Evolutionary conservation across 768 basidiomycete genomes (phyloP), one percentile per base, ranked within the genome.

Genomic region (Kwoniella pini): DNA sequence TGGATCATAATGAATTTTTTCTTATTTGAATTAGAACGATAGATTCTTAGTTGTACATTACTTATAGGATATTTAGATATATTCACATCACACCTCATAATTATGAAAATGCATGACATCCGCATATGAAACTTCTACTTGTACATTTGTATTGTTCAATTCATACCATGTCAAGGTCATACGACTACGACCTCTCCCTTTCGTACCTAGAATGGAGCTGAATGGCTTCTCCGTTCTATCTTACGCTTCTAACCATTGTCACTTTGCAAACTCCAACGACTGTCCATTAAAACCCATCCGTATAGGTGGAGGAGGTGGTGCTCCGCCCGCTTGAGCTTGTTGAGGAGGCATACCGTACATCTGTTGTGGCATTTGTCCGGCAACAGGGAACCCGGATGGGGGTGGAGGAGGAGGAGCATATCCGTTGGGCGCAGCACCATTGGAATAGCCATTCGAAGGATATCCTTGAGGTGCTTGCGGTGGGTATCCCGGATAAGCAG

Each of bases 301-400:
- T 11, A 75, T 58, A 33, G 74, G 64, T 13, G 71, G 69, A 11
- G 67, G 67, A 7, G 70, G 63, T 5, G 57, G 57, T 31, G 64
- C 54, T 38, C 33, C 55, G 12, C 61, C 60, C 21, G 28, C 54
- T 39, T 54, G 57, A 10, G 40, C 54, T 33, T 38, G 39, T 39
- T 61, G 60, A 22, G 36, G 38, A 22, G 30, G 46, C 44, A 50
- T 50, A 13, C 57, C 57, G 43, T 68, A 61, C n/a, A n/a, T n/a
- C n/a, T n/a, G n/a, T 11, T 38, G 38, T 9, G 48, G 48, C 27
- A 50, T 45, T 13, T 64, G 63, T 54, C 66, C 66, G 15, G 64
- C 68, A 12, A 65, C 57, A 2, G 71, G 65, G 54, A 70, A 72
- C 3, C 71, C 71, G 31, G 65, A 38, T 49, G 72, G 68, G 43